phyloP scores from a whole-genome alignment of 371 early-diverging fungal species.

The Chytridium lagenaria region DNA sequence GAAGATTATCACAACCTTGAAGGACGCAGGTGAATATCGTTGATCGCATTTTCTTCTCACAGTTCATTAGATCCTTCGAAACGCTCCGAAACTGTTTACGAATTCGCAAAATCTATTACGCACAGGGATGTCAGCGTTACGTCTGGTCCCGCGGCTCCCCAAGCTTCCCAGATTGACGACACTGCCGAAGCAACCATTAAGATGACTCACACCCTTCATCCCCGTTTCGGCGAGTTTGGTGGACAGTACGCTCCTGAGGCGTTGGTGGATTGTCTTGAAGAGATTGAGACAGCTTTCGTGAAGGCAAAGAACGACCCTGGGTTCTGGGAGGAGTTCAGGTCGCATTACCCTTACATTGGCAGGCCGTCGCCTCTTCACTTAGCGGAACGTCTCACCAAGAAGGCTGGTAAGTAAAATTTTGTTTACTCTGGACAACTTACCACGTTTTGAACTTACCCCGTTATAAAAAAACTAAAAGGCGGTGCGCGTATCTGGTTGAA shows the following conservation, averaged over 20 bases:
- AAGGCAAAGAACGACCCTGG: slow-evolving; percentile 81
- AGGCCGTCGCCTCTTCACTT: slow-evolving; percentile 87
- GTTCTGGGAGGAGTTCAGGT: slow-evolving; percentile 90
- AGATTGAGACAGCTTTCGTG: slow-evolving; percentile 83
- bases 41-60: slow-evolving; percentile 5
- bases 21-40: slow-evolving; percentile 53
- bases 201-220: slow-evolving; percentile 40
- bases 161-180: background rate
- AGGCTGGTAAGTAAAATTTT: slow-evolving; percentile 49
- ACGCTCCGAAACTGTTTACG: background rate
- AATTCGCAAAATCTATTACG: slow-evolving; percentile 12
- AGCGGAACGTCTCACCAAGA: slow-evolving; percentile 83
- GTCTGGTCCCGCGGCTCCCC: background rate
- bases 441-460: too few relatives aligned
- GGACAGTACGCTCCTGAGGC: slow-evolving; percentile 97
- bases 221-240: slow-evolving; percentile 94
- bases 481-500: slow-evolving; percentile 97
- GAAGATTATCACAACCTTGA: slow-evolving; percentile 81
- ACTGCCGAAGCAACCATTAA: background rate
- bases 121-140: slow-evolving; percentile 2
- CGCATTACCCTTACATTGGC: slow-evolving; percentile 89
- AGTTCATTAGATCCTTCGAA: background rate
- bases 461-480: too few relatives aligned
- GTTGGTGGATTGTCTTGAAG: slow-evolving; percentile 87
- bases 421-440: background rate